These are phyloP conservation scores for Phylloporus arenicola DNA, from an alignment of 768 basidiomycete genomes.

Conservation along the genomic window DNA sequence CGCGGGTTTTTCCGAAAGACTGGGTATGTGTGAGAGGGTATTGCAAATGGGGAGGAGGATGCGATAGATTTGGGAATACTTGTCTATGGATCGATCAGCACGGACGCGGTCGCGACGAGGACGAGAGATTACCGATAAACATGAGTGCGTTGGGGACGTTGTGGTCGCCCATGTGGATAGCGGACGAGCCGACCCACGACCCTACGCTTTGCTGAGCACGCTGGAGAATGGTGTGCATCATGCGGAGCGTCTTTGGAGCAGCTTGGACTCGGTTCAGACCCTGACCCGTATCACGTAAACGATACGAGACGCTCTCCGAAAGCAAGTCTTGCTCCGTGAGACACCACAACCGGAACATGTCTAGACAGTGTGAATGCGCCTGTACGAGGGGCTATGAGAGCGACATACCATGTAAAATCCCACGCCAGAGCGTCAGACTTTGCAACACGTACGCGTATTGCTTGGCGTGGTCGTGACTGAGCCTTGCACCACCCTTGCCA, in stretches of 20 bases:
- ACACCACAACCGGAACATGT: constrained; percentile 87
- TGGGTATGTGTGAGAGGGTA: constrained; percentile 66
- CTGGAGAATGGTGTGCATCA: constrained; percentile 85
- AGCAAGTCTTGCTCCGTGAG: constrained; percentile 77
- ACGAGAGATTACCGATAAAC: constrained; percentile 56
- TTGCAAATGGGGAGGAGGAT: constrained; percentile 86
- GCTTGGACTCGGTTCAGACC: constrained; percentile 87
- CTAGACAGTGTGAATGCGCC: constrained; percentile 32
- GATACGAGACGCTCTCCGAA: constrained; percentile 69
- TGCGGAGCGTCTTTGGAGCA: constrained; percentile 81
- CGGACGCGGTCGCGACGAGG: neutral
- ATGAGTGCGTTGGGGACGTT: constrained; percentile 59
- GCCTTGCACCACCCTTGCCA: constrained; percentile 71
- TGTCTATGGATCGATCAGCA: constrained; percentile 41
- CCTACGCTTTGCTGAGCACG: constrained; percentile 79
- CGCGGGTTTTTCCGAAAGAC: constrained; percentile 62
- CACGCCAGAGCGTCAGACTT: constrained; percentile 82
- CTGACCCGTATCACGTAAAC: constrained; percentile 83
- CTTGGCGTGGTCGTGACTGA: constrained; percentile 80
- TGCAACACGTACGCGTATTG: constrained; percentile 85
- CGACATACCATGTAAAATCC: constrained; percentile 70
- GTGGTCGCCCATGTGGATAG: constrained; percentile 87
- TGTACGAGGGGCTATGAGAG: neutral
- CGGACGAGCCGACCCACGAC: constrained; percentile 79
- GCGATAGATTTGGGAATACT: constrained; percentile 88